Percentiles rank a stretch among this genome's conserved stretches.
phyloP scores from a whole-genome alignment of 768 basidiomycete species.

The Boletus coccyginus region DNA sequence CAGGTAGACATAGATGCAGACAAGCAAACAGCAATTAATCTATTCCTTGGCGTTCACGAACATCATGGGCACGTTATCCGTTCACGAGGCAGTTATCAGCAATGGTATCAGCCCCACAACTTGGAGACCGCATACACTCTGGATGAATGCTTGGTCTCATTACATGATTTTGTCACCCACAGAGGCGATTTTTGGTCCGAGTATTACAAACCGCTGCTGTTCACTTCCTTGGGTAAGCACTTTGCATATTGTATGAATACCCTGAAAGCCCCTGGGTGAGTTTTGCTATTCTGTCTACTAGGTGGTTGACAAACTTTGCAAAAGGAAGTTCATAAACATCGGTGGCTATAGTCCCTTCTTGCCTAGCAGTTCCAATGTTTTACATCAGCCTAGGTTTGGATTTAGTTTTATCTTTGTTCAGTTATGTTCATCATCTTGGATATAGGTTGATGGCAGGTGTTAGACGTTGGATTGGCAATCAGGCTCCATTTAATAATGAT shows the following conservation, averaged over 20 bases:
- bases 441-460: constrained; percentile 75
- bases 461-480: constrained; percentile 70
- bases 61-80: constrained; percentile 50
- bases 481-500: constrained; percentile 41
- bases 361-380: constrained; percentile 44
- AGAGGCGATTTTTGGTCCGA: constrained; percentile 83
- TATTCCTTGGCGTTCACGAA: constrained; percentile 83
- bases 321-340: constrained; percentile 67
- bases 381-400: constrained; percentile 39
- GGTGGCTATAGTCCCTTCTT: constrained; percentile 76
- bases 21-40: constrained; percentile 95
- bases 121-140: constrained; percentile 66
- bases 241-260: constrained; percentile 95
- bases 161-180: constrained; percentile 57
- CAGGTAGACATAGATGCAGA: constrained; percentile 67
- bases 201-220: constrained; percentile 82
- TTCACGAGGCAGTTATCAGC: constrained; percentile 69
- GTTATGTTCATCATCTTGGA: not conserved
- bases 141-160: constrained; percentile 59
- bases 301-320: not conserved
- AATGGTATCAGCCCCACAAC: constrained; percentile 80
- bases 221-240: constrained; percentile 83
- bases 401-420: constrained; percentile 22
- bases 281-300: not conserved
- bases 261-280: constrained; percentile 76